A percentile compares a stretch with the other conserved stretches of the same genome.
Conservation (phyloP, 371 early-diverging fungal genomes). For the Batkoa obscura region DNA sequence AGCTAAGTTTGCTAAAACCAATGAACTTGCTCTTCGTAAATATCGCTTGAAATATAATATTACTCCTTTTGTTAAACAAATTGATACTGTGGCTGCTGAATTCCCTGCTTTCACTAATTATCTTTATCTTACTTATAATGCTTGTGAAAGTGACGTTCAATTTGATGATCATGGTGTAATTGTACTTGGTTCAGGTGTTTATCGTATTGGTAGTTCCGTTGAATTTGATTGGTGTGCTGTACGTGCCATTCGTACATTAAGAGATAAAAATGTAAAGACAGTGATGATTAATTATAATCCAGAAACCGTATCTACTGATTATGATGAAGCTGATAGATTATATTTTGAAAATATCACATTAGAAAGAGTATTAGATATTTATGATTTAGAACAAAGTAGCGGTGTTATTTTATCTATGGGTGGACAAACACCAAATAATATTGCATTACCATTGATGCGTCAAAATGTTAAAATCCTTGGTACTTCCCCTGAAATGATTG, state of each 20-base stretch:
- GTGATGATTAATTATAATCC: slow-evolving; percentile 96
- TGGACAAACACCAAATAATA: slow-evolving; percentile 86
- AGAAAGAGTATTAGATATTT: slow-evolving; percentile 85
- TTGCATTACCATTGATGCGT: slow-evolving; percentile 59
- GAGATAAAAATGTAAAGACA: slow-evolving; percentile 55
- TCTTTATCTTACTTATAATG: slow-evolving; percentile 86
- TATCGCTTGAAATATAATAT: slow-evolving; percentile 42
- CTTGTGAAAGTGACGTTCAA: slow-evolving; percentile 51
- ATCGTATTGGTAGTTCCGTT: slow-evolving; percentile 83
- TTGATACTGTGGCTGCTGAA: slow-evolving; percentile 85
- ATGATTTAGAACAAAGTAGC: slow-evolving; percentile 54
- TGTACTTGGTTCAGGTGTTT: slow-evolving; percentile 91
- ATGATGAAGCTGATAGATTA: slow-evolving; percentile 82
- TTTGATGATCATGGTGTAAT: slow-evolving; percentile 76
- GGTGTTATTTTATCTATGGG: slow-evolving; percentile 79
- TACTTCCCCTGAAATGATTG: slow-evolving; percentile 78
- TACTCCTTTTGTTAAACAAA: slow-evolving; percentile 73
- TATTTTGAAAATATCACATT: slow-evolving; percentile 83
- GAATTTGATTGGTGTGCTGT: slow-evolving; percentile 94
- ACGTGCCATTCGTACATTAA: slow-evolving; percentile 56
- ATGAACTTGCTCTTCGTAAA: slow-evolving; percentile 55
- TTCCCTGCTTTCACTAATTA: slow-evolving; percentile 87
- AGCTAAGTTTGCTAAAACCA: slow-evolving; percentile 46
- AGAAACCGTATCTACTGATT: slow-evolving; percentile 90
- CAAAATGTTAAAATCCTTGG: slow-evolving; percentile 61